Conservation (phyloP, 2,329 filamentous ascomycete genomes). For the Phialophora tarda region DNA sequence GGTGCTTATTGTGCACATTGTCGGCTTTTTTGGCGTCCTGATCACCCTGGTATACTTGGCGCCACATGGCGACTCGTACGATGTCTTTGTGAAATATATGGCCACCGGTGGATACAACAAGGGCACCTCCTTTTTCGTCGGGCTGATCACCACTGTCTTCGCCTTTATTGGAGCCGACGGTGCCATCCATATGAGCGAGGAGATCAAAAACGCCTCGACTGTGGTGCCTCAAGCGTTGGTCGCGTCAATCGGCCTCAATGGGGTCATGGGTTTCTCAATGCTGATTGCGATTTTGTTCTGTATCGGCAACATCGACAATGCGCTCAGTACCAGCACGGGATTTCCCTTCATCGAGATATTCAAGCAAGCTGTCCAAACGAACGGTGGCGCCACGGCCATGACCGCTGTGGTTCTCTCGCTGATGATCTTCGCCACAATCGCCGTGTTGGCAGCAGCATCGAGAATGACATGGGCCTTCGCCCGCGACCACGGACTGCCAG, state of each 20-base stretch:
- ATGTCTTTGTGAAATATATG: constrained; percentile 49
- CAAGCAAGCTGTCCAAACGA: constrained; percentile 51
- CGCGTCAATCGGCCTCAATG: constrained; percentile 47
- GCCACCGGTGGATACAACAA: constrained; percentile 47
- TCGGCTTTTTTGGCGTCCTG: constrained; percentile 45
- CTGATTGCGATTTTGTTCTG: constrained; percentile 49
- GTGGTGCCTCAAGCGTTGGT: constrained; percentile 48
- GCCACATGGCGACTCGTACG: constrained; percentile 45
- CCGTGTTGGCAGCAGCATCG: constrained; percentile 45
- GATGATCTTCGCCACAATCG: constrained; percentile 43
- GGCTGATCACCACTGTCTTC: constrained; percentile 46
- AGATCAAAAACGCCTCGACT: constrained; percentile 47
- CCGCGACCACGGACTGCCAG: constrained; percentile 51
- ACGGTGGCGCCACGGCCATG: constrained; percentile 55
- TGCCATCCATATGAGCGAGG: constrained; percentile 50
- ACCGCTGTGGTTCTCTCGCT: constrained; percentile 41
- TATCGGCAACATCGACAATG: constrained; percentile 43
- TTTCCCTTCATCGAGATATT: constrained; percentile 56
- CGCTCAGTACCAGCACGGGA: constrained; percentile 42
- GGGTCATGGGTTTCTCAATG: constrained; percentile 46
- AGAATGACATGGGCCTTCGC: constrained; percentile 53
- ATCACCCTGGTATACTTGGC: constrained; percentile 51
- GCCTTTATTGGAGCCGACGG: constrained; percentile 48
- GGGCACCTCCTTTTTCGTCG: constrained; percentile 42
- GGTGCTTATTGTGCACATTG: constrained; percentile 31